Evolutionary conservation across 2,329 filamentous ascomycete genomes (phyloP).

Genomic region (Hymenoscyphus scutula): DNA sequence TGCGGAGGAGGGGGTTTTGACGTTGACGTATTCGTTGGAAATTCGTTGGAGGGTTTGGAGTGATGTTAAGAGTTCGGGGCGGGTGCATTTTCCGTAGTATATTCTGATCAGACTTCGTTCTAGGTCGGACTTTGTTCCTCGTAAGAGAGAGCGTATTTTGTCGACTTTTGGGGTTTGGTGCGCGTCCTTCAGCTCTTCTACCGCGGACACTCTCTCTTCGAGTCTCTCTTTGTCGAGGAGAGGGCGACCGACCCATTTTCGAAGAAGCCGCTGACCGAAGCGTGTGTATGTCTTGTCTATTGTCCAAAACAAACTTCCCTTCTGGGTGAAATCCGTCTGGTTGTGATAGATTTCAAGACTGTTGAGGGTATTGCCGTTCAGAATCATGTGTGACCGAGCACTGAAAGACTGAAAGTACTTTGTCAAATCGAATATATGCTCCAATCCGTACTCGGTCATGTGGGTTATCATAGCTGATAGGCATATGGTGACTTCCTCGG

Average conservation of each 20-base stretch:
- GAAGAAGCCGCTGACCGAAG: slow-evolving; percentile 81
- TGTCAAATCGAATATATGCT: slow-evolving; percentile 93
- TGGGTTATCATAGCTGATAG: slow-evolving; percentile 96
- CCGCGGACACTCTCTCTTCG: slow-evolving; percentile 76
- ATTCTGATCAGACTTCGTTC: slow-evolving; percentile 93
- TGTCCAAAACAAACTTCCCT: slow-evolving; percentile 92
- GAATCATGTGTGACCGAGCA: slow-evolving; percentile 88
- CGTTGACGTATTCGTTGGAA: slow-evolving; percentile 68
- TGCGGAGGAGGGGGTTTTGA: slow-evolving; percentile 62
- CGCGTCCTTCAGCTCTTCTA: slow-evolving; percentile 77
- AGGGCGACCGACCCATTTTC: slow-evolving; percentile 93
- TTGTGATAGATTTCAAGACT: slow-evolving; percentile 96
- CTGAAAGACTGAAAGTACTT: slow-evolving; percentile 98
- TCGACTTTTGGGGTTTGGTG: slow-evolving; percentile 67
- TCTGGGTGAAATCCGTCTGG: slow-evolving; percentile 78
- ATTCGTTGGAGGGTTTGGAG: slow-evolving; percentile 84
- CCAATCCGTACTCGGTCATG: slow-evolving; percentile 83
- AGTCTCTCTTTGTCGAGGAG: slow-evolving; percentile 73
- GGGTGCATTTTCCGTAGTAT: slow-evolving; percentile 94
- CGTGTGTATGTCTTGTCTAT: slow-evolving; percentile 88
- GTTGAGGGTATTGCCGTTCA: slow-evolving; percentile 91
- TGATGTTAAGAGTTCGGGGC: slow-evolving; percentile 80
- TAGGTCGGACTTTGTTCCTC: slow-evolving; percentile 73
- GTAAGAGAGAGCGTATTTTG: slow-evolving; percentile 69
- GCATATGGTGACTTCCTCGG: slow-evolving; percentile 84